Base-by-base conservation (phyloP, 176 grass and related monocot species). In the Bolboschoenus planiculmis region DNA sequence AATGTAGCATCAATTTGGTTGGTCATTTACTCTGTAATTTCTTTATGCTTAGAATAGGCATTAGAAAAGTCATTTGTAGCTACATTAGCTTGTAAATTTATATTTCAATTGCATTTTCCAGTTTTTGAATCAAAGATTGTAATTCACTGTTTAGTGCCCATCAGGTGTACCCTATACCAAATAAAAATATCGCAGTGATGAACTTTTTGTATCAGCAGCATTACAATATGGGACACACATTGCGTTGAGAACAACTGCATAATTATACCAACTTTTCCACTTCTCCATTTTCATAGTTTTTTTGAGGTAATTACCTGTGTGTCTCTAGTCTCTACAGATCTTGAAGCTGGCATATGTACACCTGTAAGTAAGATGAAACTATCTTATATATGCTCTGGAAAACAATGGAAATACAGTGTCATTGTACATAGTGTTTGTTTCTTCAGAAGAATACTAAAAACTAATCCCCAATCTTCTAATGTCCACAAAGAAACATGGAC, bases 11-110 rank as follows among this genome's bases (percentile, higher is more conserved):
- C 39, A 50, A 18, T 77, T 44, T 51, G 46, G 14, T 51, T 18
- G 47, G 43, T 26, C 26, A 50, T 76, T 51, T 33, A 76, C 13
- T 24, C 16, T n/a, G 16, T 10, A 15, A 30, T 33, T 77, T 53
- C 27, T 50, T 53, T 77, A 50, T 77, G 11, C 72, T 77, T 77
- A 77, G 53, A 77, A 77, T 77, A 77, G 72, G 26, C 26, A 53
- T 51, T 76, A 33, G 72, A 5, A 18, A 77, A 53, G 46, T 77
- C 26, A 31, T 18, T 20, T 53, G 27, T 26, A 33, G 24, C 42
- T 51, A 77, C 20, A 53, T 15, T 77, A 53, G 27, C 15, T 77
- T 31, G 13, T 77, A 51, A 76, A 50, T 77, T 77, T 26, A 51
- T 27, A 18, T 51, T 33, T 50, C 26, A 50, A 18, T 77, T 51